Base-by-base conservation (phyloP, 768 basidiomycete genomes). In the Lactifluus echinatus region DNA sequence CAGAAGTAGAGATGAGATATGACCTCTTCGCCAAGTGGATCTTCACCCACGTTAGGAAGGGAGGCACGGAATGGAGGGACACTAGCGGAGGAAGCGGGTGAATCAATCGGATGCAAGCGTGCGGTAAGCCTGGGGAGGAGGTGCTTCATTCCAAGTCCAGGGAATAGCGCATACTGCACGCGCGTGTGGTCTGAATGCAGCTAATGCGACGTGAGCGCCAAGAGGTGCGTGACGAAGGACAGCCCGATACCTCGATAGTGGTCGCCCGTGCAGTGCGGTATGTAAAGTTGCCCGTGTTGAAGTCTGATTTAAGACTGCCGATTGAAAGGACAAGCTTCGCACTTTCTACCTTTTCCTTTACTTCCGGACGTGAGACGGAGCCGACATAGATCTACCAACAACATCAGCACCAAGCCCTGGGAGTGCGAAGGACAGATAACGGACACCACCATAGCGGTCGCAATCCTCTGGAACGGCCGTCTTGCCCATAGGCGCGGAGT, bases 241-340 rank as follows among this genome's bases (percentile, higher is more conserved):
- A 21, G 56, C 63, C 14, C 26, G 8, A 2, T 62, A 85, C 87
- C 75, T 89, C 89, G 60, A 90, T 73, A 14, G 80, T 82, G 39
- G 75, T 75, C 11, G 70, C 68, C 0, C 74, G 74, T 4, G 84
- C 81, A 45, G 86, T 83, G 49, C 78, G 79, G 65, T 88, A 90
- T 0, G 86, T 85, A 70, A 91, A 93, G 69, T 86, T 87, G 31
- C 90, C 92, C 1, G 88, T 89, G 70, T 94, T 94, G 75, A 90
- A 92, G 68, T 94, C 91, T 45, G 79, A 82, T 66, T 79, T 81
- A 49, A 89, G 72, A 1, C 73, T 70, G 4, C 89, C 89, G 56
- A 94, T 73, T 12, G 86, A 87, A 12, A 94, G 66, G 50, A 90
- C 82, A 42, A 93, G 73, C 62, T 84, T 87, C 4, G 89, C 83